A percentile compares a stretch with the other conserved stretches of the same genome.
Evolutionary conservation across 495 filamentous ascomycete species (phyloP).

Genomic region (Physcia stellaris): DNA sequence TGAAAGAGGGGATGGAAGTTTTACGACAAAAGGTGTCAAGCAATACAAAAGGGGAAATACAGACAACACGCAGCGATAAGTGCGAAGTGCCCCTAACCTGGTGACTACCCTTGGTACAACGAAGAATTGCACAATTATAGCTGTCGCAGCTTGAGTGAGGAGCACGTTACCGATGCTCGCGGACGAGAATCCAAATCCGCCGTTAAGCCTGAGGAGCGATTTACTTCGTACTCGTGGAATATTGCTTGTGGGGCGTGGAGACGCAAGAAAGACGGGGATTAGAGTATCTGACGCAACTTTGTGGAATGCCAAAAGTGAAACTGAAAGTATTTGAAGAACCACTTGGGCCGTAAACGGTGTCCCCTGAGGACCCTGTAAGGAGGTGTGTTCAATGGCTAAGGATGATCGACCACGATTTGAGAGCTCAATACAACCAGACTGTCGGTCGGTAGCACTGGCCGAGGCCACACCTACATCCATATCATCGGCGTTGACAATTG

Average conservation of each 20-base stretch:
- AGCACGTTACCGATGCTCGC: background rate
- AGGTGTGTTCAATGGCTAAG: background rate
- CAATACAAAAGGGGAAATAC: background rate
- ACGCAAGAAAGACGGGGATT: background rate
- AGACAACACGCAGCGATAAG: background rate
- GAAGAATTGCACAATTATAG: background rate
- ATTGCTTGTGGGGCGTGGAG: background rate
- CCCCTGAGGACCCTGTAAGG: background rate
- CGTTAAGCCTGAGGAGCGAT: background rate
- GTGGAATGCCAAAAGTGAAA: background rate
- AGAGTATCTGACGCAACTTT: background rate
- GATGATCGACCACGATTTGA: background rate
- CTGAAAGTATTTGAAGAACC: background rate
- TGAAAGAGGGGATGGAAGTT: background rate
- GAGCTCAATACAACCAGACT: background rate
- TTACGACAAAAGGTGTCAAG: background rate
- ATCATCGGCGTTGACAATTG: background rate
- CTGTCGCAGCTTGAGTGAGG: background rate
- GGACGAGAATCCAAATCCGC: background rate
- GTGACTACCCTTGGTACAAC: background rate
- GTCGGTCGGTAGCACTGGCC: background rate
- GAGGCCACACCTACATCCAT: background rate
- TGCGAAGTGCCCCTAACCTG: background rate
- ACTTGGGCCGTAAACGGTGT: background rate
- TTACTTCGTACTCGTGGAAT: background rate